These are phyloP conservation scores for Plasmodium coatneyi DNA, from an alignment of 169 alveolate species.

Conservation along the genomic window DNA sequence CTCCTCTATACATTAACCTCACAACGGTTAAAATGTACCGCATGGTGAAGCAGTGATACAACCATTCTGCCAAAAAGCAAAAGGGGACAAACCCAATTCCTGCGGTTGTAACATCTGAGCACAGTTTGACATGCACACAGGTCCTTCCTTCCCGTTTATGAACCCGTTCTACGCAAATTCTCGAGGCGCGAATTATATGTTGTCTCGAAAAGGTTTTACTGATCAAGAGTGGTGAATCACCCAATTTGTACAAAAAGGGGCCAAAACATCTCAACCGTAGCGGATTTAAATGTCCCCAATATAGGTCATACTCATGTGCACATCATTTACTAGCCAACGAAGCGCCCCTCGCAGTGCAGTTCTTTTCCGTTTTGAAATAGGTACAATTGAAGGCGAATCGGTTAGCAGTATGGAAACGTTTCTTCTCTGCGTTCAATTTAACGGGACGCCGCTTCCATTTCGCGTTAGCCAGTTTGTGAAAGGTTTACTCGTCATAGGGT, in stretches of 20 bases:
- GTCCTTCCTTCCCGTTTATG: not conserved
- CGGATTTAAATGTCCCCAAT: not conserved
- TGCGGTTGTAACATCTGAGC: not conserved
- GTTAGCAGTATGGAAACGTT: not conserved
- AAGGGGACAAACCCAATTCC: not conserved
- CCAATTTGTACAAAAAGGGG: not conserved
- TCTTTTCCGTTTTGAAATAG: not conserved
- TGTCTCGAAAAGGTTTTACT: not conserved
- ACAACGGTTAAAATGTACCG: not conserved
- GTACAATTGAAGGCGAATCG: not conserved
- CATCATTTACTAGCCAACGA: not conserved
- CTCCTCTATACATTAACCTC: not conserved
- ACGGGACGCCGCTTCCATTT: not conserved
- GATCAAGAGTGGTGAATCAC: not conserved
- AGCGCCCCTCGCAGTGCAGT: not conserved
- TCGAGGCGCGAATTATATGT: not conserved
- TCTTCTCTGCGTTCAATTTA: not conserved
- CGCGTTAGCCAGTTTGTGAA: not conserved
- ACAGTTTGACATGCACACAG: not conserved
- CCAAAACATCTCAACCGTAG: not conserved
- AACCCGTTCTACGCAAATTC: not conserved
- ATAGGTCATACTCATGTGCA: not conserved
- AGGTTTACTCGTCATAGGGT: not conserved
- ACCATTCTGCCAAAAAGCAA: not conserved
- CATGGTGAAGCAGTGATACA: not conserved